Percentiles rank a stretch among this genome's conserved stretches.
Conservation (phyloP, 2,329 filamentous ascomycete species). For the Alternaria brassicicola region DNA sequence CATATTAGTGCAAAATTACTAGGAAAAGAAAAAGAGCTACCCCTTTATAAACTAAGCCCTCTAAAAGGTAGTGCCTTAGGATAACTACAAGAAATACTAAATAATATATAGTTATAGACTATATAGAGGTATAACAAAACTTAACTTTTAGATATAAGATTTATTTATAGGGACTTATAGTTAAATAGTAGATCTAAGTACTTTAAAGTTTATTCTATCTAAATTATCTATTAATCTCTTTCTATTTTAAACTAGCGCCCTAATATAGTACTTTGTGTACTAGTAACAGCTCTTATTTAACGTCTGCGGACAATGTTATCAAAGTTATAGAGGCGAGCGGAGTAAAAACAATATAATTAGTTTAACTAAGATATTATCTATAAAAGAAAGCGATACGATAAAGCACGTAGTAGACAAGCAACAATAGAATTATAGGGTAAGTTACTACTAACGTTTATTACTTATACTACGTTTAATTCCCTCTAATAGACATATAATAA, state of each 20-base stretch:
- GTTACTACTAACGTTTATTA: not conserved
- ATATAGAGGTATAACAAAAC: not conserved
- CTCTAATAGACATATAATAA: not conserved
- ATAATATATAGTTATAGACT: not conserved
- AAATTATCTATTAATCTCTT: slow-evolving; percentile 1
- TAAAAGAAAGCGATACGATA: slow-evolving; percentile 7
- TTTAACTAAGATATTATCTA: not conserved
- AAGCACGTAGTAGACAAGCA: not conserved
- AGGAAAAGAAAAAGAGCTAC: slow-evolving; percentile 17
- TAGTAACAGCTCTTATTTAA: slow-evolving; percentile 4
- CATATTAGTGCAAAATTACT: slow-evolving; percentile 2
- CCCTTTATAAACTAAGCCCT: not conserved
- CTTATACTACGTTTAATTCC: not conserved
- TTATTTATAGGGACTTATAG: not conserved
- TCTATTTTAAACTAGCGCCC: not conserved
- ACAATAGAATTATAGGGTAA: not conserved
- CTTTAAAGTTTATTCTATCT: not conserved
- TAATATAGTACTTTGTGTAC: not conserved
- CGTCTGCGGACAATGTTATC: slow-evolving; percentile 4
- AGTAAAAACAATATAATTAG: not conserved
- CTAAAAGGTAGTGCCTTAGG: slow-evolving; percentile 3
- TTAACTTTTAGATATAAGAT: not conserved
- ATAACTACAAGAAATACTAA: not conserved
- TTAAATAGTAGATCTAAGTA: not conserved
- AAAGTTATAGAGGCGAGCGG: not conserved